Evolutionary conservation across 257 asterid species (phyloP).

Genomic region (Nicotiana attenuata): DNA sequence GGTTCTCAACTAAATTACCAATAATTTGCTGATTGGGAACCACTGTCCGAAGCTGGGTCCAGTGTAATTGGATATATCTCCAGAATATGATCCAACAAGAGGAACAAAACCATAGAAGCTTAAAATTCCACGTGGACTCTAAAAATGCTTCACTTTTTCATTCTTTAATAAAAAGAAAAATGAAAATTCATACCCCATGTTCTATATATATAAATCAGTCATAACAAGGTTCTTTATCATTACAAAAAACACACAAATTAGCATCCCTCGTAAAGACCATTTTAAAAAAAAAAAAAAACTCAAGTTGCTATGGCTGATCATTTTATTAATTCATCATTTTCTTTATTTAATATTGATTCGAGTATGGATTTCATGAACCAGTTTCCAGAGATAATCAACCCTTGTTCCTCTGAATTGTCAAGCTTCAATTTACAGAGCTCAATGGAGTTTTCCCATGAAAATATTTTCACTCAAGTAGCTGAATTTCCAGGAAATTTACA

Average conservation of each 20-base stretch:
- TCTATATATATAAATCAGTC: conserved; percentile 15
- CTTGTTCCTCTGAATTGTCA: conserved; percentile 14
- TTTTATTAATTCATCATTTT: conserved; percentile 23
- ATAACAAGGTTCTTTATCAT: background rate
- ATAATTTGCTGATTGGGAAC: background rate
- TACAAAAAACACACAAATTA: background rate
- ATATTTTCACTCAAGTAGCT: conserved; percentile 16
- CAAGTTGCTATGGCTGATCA: conserved; percentile 33
- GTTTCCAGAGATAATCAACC: conserved; percentile 34
- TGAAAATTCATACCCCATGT: background rate
- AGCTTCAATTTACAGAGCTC: conserved; percentile 23
- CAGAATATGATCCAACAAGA: conserved; percentile 35
- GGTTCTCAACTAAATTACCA: too few relatives aligned
- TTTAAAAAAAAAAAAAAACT: background rate
- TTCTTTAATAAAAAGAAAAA: background rate
- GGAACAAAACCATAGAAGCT: conserved; percentile 28
- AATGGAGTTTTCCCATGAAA: conserved; percentile 34
- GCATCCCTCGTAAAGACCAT: background rate
- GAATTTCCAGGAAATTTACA: conserved; percentile 33
- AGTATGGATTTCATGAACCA: conserved; percentile 33
- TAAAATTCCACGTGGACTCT: conserved; percentile 39
- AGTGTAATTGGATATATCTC: conserved; percentile 35
- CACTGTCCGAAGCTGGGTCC: conserved; percentile 7
- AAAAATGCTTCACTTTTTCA: conserved; percentile 14
- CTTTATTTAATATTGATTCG: conserved; percentile 39